phyloP scores from a whole-genome alignment of 805 yeast species.

The Pichia heedii region DNA sequence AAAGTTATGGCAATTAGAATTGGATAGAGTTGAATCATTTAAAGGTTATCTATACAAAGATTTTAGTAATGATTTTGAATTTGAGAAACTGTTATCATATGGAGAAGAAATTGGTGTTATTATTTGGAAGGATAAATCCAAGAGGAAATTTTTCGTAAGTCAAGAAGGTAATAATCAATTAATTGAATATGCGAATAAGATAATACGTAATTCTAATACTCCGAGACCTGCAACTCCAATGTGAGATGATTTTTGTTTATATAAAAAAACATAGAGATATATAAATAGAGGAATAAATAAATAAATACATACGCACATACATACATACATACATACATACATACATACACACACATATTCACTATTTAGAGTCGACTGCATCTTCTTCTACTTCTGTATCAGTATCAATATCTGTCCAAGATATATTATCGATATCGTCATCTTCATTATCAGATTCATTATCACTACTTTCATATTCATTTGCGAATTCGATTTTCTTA shows the following conservation, averaged over 20 bases:
- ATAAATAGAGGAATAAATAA: too few species aligned
- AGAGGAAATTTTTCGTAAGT: constrained; percentile 75
- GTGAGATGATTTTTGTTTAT: not conserved
- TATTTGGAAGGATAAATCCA: constrained; percentile 71
- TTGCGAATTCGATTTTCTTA: constrained; percentile 32
- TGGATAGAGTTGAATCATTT: constrained; percentile 81
- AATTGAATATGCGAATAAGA: constrained; percentile 80
- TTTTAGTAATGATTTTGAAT: constrained; percentile 71
- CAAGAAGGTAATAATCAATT: constrained; percentile 81
- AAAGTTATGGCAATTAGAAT: constrained; percentile 89
- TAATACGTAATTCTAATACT: constrained; percentile 23
- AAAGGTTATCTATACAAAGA: constrained; percentile 87
- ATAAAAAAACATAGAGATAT: not conserved
- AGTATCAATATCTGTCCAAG: constrained; percentile 47
- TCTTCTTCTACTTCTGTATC: constrained; percentile 55
- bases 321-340: not conserved
- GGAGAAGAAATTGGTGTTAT: constrained; percentile 89
- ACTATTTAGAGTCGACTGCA: constrained; percentile 3
- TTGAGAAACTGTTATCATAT: constrained; percentile 58
- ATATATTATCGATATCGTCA: constrained; percentile 17
- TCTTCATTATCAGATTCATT: constrained; percentile 18
- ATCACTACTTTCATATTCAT: constrained; percentile 26
- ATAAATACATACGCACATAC: not conserved
- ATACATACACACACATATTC: not conserved
- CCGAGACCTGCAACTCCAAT: constrained; percentile 8